Evolutionary conservation across 495 filamentous ascomycete genomes (phyloP).

Genomic region (Talaromyces trachyspermus): DNA sequence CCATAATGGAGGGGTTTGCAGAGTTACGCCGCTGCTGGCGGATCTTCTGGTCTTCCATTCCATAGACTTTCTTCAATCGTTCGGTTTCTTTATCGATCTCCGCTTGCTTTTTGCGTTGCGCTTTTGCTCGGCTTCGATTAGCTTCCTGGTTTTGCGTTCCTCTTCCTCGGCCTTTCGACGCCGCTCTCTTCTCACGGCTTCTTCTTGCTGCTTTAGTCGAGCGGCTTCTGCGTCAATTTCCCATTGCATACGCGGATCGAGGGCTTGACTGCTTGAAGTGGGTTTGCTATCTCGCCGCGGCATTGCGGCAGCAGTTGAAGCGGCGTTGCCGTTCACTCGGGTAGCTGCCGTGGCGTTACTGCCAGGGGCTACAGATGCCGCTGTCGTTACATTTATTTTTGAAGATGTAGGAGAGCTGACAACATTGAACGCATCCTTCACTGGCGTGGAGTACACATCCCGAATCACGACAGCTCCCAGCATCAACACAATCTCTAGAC

Average conservation of each 20-base stretch:
- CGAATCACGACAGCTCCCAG: slow-evolving; percentile 76
- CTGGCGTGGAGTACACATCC: slow-evolving; percentile 69
- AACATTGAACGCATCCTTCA: slow-evolving; percentile 73
- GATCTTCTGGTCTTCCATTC: slow-evolving; percentile 40
- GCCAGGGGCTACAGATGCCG: slow-evolving; percentile 2
- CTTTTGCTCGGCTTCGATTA: slow-evolving; percentile 75
- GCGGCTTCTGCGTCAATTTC: slow-evolving; percentile 58
- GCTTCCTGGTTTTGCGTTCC: slow-evolving; percentile 61
- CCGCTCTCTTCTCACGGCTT: slow-evolving; percentile 47
- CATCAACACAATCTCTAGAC: slow-evolving; percentile 82
- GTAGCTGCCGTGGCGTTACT: slow-evolving; percentile 7
- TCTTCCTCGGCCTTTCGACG: slow-evolving; percentile 51
- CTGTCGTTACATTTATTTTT: slow-evolving; percentile 9
- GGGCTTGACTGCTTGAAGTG: slow-evolving; percentile 15
- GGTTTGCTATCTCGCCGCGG: slow-evolving; percentile 13
- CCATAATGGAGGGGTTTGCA: slow-evolving; percentile 6
- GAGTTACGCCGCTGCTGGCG: slow-evolving; percentile 25
- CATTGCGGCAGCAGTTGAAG: slow-evolving; percentile 10
- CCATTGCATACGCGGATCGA: slow-evolving; percentile 48
- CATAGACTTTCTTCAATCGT: slow-evolving; percentile 66
- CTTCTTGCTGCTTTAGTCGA: slow-evolving; percentile 49
- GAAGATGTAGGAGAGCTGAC: slow-evolving; percentile 27
- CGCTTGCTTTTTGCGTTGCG: slow-evolving; percentile 54
- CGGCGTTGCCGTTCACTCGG: background rate
- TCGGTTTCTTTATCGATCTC: slow-evolving; percentile 83